Conservation (phyloP, 495 filamentous ascomycete species). For the Penicillium coffeae region DNA sequence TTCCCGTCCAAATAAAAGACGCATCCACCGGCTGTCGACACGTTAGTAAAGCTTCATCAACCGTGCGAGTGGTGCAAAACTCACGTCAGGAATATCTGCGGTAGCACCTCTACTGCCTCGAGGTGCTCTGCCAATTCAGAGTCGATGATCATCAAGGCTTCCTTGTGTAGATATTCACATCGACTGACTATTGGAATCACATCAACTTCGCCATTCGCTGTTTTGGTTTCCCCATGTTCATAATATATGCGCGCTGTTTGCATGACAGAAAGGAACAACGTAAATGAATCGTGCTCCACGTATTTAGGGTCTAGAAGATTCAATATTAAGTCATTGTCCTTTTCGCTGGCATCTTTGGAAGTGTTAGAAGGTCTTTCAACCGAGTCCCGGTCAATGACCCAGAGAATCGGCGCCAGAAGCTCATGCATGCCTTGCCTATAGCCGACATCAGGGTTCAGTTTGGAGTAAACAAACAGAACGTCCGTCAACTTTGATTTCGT, state of each 20-base stretch:
- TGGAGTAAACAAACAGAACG: slow-evolving; percentile 90
- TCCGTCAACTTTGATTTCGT: slow-evolving; percentile 83
- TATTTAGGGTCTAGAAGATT: slow-evolving; percentile 65
- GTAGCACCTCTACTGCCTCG: slow-evolving; percentile 81
- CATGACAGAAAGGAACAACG: slow-evolving; percentile 83
- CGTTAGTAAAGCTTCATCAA: slow-evolving; percentile 3
- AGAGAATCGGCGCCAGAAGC: slow-evolving; percentile 83
- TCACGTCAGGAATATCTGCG: slow-evolving; percentile 93
- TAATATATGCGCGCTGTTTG: slow-evolving; percentile 82
- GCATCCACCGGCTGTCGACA: slow-evolving; percentile 75
- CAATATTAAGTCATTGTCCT: slow-evolving; percentile 49
- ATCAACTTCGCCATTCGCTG: slow-evolving; percentile 39
- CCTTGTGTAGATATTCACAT: slow-evolving; percentile 80
- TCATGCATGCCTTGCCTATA: slow-evolving; percentile 99
- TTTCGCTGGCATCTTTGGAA: slow-evolving; percentile 11
- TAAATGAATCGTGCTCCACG: slow-evolving; percentile 88
- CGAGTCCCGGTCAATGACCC: slow-evolving; percentile 81
- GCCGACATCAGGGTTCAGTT: slow-evolving; percentile 80
- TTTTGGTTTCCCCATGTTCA: slow-evolving; percentile 51
- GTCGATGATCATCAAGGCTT: slow-evolving; percentile 72
- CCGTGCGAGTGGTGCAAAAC: background rate
- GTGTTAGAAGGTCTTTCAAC: slow-evolving; percentile 43
- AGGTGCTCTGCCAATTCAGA: slow-evolving; percentile 79
- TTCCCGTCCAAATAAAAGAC: slow-evolving; percentile 88
- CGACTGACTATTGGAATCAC: slow-evolving; percentile 80